These are phyloP conservation scores for barley (Hordeum vulgare) DNA, from an alignment of 176 grass and related monocot genomes.

Conservation along the genomic window MorexV3_pseudomolecules_assembly NC_058523.1:193360407-193360906, in stretches of 20 bases:
- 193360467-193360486: not conserved
- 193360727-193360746: not conserved
- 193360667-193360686: not conserved
- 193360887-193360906: not conserved
- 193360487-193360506: not conserved
- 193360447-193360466: slow-evolving; percentile 24
- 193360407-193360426: slow-evolving; percentile 26
- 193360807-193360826: not conserved
- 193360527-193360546: not conserved
- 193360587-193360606: not conserved
- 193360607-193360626: not conserved
- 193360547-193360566: not conserved
- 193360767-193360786: not conserved
- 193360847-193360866: not conserved
- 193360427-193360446: slow-evolving; percentile 28
- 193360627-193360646: not conserved
- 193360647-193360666: slow-evolving; percentile 7
- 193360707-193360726: slow-evolving; percentile 1
- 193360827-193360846: not conserved
- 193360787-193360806: not conserved
- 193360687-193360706: not conserved
- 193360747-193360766: not conserved
- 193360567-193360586: slow-evolving; percentile 8
- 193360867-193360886: slow-evolving; percentile 13
- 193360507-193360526: not conserved